Evolutionary conservation across 345 rosid genomes (phyloP).

Genomic region (Boechera divaricarpa): DNA sequence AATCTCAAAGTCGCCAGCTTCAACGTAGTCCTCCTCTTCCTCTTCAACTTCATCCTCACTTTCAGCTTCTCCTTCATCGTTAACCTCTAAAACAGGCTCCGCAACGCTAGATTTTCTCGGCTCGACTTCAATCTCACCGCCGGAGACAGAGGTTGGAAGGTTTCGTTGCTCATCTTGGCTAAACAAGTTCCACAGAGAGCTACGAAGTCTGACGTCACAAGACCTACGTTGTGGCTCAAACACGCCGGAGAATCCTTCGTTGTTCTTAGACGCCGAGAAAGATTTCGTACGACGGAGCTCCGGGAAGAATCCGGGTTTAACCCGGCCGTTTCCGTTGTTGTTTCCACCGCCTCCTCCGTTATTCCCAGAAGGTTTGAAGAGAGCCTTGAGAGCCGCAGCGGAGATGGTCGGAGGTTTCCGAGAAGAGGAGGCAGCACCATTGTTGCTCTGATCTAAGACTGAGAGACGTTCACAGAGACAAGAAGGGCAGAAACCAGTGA

Average conservation of each 20-base stretch:
- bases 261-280: constrained; percentile 88
- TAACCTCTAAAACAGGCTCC: constrained; percentile 62
- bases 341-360: constrained; percentile 34
- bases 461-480: constrained; percentile 99
- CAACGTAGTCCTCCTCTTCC: constrained; percentile 38
- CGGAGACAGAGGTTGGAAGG: constrained; percentile 33
- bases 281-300: constrained; percentile 98
- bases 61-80: constrained; percentile 58
- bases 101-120: constrained; percentile 52
- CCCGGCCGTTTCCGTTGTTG: constrained; percentile 35
- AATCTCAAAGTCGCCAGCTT: constrained; percentile 49
- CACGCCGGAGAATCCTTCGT: constrained; percentile 82
- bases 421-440: constrained; percentile 51
- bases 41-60: constrained; percentile 49
- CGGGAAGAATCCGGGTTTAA: constrained; percentile 63
- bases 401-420: constrained; percentile 61
- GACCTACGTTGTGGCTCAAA: constrained; percentile 97
- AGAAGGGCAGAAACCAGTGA: constrained; percentile 93
- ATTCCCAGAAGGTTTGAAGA: constrained; percentile 55
- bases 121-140: constrained; percentile 55
- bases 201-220: constrained; percentile 86
- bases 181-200: constrained; percentile 78
- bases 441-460: constrained; percentile 64
- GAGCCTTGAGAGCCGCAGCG: constrained; percentile 71
- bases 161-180: constrained; percentile 68